These are phyloP conservation scores for Aspergillus sp. DNA, from an alignment of 2,329 filamentous ascomycete species.

Conservation along the genomic window DNA sequence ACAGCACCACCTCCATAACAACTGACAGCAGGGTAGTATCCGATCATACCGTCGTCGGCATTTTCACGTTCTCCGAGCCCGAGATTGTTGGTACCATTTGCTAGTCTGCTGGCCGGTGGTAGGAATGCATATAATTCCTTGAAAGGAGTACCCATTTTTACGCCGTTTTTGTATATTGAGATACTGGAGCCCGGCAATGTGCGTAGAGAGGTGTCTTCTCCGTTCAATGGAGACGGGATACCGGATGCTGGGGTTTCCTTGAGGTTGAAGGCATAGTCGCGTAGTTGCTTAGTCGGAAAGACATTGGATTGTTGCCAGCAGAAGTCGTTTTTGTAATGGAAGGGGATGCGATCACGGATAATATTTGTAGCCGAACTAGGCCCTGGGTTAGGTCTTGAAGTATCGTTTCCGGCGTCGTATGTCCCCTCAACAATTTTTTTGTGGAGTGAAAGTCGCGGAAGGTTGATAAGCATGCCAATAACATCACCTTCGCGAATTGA, in stretches of 20 bases:
- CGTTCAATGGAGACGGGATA: slow-evolving; percentile 56
- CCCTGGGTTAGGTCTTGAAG: slow-evolving; percentile 24
- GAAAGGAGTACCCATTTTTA: slow-evolving; percentile 81
- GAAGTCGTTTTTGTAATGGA: slow-evolving; percentile 87
- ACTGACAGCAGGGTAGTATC: slow-evolving; percentile 92
- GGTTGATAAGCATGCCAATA: slow-evolving; percentile 86
- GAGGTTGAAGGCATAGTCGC: slow-evolving; percentile 60
- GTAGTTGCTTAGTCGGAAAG: slow-evolving; percentile 81
- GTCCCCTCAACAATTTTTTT: slow-evolving; percentile 82
- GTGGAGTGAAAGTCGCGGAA: slow-evolving; percentile 82
- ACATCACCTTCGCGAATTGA: slow-evolving; percentile 87
- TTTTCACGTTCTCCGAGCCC: slow-evolving; percentile 74
- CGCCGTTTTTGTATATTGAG: slow-evolving; percentile 89
- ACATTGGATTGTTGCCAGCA: slow-evolving; percentile 73
- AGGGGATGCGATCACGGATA: slow-evolving; percentile 91
- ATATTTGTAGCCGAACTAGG: slow-evolving; percentile 71
- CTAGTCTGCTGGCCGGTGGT: slow-evolving; percentile 71
- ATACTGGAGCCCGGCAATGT: slow-evolving; percentile 85
- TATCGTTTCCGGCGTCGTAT: slow-evolving; percentile 71
- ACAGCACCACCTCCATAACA: slow-evolving; percentile 89
- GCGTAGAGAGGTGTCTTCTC: slow-evolving; percentile 75
- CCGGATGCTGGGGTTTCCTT: slow-evolving; percentile 48
- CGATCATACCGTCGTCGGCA: slow-evolving; percentile 90
- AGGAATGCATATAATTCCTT: slow-evolving; percentile 86
- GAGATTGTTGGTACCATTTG: slow-evolving; percentile 43